Evolutionary conservation across 2,329 filamentous ascomycete species (phyloP).

Genomic region (Ophiobolus disseminans): DNA sequence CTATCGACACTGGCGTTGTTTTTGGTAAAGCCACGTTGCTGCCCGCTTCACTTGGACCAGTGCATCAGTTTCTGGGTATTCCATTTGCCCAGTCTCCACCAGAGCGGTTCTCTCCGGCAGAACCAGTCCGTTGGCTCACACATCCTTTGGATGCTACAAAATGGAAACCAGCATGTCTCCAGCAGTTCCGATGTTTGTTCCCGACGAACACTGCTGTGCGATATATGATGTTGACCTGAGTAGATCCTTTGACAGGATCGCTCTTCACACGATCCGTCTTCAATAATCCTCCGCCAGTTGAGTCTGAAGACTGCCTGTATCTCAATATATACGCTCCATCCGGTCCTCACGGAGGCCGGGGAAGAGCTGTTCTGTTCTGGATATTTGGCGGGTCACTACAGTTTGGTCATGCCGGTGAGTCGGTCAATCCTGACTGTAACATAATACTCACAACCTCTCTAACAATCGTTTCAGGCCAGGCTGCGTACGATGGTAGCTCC

Average conservation of each 20-base stretch:
- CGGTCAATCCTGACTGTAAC: neutral
- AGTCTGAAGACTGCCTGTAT: conserved; percentile 51
- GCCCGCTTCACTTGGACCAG: conserved; percentile 21
- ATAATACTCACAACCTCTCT: neutral
- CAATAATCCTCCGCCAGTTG: conserved; percentile 31
- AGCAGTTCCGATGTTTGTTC: conserved; percentile 32
- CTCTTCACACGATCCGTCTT: conserved; percentile 25
- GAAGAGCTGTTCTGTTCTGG: conserved; percentile 40
- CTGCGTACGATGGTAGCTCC: conserved; percentile 32
- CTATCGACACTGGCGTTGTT: conserved; percentile 30
- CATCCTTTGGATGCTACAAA: conserved; percentile 22
- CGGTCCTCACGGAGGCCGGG: conserved; percentile 15
- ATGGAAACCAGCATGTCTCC: conserved; percentile 32
- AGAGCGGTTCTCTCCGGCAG: conserved; percentile 31
- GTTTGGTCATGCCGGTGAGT: conserved; percentile 29
- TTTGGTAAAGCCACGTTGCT: conserved; percentile 36
- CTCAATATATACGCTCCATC: conserved; percentile 48
- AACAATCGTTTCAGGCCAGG: conserved; percentile 6
- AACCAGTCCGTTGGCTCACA: conserved; percentile 18
- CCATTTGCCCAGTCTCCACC: conserved; percentile 39
- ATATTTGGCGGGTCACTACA: conserved; percentile 39
- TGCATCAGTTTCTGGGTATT: conserved; percentile 42
- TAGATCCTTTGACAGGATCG: conserved; percentile 26
- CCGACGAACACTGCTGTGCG: neutral
- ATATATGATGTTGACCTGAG: neutral